phyloP scores from a whole-genome alignment of 352 stramenopile genomes.

The Globisporangium takayamanum region DNA sequence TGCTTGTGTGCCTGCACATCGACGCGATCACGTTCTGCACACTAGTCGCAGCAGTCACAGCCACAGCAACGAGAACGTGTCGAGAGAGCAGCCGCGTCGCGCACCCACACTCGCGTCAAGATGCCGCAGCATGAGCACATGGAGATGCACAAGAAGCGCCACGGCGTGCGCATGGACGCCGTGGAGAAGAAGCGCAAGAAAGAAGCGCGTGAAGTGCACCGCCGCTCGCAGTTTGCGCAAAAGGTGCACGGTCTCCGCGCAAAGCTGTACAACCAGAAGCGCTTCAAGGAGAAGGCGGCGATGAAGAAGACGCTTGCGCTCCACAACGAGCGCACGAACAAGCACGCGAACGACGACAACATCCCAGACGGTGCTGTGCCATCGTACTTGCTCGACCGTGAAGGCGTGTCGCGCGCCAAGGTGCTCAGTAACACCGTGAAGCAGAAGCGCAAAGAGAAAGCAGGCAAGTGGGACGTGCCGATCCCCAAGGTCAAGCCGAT shows the following conservation, averaged over 20 bases:
- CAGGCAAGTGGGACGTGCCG: slow-evolving; percentile 99
- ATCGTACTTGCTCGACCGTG: slow-evolving; percentile 98
- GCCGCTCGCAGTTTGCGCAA: slow-evolving; percentile 96
- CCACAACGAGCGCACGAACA: slow-evolving; percentile 98
- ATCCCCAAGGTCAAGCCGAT: slow-evolving; percentile 98
- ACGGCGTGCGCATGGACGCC: slow-evolving; percentile 97
- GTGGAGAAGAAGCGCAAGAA: slow-evolving; percentile 97
- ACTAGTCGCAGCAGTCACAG: no score
- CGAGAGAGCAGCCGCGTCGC: neutral
- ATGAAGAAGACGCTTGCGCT: slow-evolving; percentile 99
- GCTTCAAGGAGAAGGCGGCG: slow-evolving; percentile 99
- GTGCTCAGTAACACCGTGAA: slow-evolving; percentile 99
- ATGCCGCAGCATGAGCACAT: slow-evolving; percentile 99
- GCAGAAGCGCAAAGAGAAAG: slow-evolving; percentile 99
- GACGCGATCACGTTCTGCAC: no score
- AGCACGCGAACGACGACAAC: slow-evolving; percentile 97
- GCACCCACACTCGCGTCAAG: slow-evolving; percentile 16
- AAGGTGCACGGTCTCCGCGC: slow-evolving; percentile 98
- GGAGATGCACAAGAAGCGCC: slow-evolving; percentile 99
- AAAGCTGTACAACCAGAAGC: slow-evolving; percentile 99
- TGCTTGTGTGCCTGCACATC: no score
- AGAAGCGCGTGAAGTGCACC: slow-evolving; percentile 97
- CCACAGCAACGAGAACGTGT: no score
- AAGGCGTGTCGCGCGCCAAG: slow-evolving; percentile 98
- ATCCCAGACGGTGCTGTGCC: slow-evolving; percentile 95